Base-by-base conservation (phyloP, 1,139 yeast genomes). In the Hanseniaspora sp. region DNA sequence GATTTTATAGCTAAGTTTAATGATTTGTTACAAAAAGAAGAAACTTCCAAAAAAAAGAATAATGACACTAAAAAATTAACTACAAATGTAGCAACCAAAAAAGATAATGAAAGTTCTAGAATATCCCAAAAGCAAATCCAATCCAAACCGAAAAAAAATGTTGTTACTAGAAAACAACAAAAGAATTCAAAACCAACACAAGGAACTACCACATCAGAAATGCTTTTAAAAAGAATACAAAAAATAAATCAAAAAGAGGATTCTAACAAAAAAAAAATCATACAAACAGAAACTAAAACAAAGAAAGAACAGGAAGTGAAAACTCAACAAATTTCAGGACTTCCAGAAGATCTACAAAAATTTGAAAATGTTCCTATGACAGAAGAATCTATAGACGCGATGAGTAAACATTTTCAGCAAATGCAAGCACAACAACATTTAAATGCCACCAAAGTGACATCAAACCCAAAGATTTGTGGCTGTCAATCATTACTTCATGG, bases 401-500 rank as follows among this genome's bases (percentile, higher is more conserved):
- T 52, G 54, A 37, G 45, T 8, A 33, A 69, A 57, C 68, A 68
- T 56, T 57, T 64, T 17, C 69, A 67, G 52, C 73, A 77, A 45
- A 76, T 74, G 48, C 80, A 75, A 59, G 68, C 83, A 8, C 40
- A 37, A n/a, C 30, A 55, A 57, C 72, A 1, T 63, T 63, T 23
- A 63, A 62, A 9, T 58, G 59, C 15, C 59, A 60, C 42, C 58
- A 72, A 1, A 56, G 61, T 1, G 61, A 62, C 5, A 62, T 69
- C 6, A 8, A 23, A 30, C 6, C 28, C 37, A 7, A 29, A 43
- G 38, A 62, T 60, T 1, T 94, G 99, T 64, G 78, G 83, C 59
- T 94, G 99, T 64, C 82, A 81, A 78, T 92, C 86, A 0, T 79
- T 85, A 1, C 73, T 85, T 56, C 98, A 94, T 64, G 95, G 96